Evolutionary conservation across 306 rosid genomes (phyloP), one percentile per base, ranked within the genome.

Genomic region (Cucurbita pepo): DNA sequence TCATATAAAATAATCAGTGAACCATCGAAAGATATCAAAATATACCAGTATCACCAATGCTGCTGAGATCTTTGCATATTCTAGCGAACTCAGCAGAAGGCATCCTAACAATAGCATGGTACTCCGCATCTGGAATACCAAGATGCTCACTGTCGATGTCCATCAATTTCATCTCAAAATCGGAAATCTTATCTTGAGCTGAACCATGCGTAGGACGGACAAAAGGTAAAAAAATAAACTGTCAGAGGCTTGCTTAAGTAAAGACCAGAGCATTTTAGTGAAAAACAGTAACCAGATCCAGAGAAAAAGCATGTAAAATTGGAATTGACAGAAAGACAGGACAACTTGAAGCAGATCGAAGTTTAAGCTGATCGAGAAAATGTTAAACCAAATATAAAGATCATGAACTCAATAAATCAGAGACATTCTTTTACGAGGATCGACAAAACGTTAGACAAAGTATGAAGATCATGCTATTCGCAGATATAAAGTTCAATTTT

Each of bases 91-190:
- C 99, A 59, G 90, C 10, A 0, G 97, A 88, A 36, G 97, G 97
- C 99, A 95, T 95, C 81, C 88, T 85, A 41, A 95, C 96, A 81
- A 89, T 89, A 6, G 99, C 95, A 51, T 95, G 96, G 75, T 89
- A 91, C 58, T 95, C 97, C 18, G 96, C 91, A 86, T 91, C 99
- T 0, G 97, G 99, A 61, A 95, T 91, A 45, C 97, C 96, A 64
- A 95, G 99, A 54, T 89, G 99, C 62, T 95, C 99, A 21, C 97
- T 95, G 59, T 95, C 99, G 2, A 91, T 95, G 80, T 91, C 97
- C 99, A 95, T 95, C 80, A 91, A 75, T 81, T 91, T 95, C 97
- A 95, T 95, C 89, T 95, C 99, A 75, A 95, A 95, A 79, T 91
- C 96, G 5, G 97, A 85, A 74, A 91, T 91, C 71, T 95, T 95